Base-by-base conservation (phyloP, 1,139 yeast genomes). In the Debaryomyces subglobosus region DNA sequence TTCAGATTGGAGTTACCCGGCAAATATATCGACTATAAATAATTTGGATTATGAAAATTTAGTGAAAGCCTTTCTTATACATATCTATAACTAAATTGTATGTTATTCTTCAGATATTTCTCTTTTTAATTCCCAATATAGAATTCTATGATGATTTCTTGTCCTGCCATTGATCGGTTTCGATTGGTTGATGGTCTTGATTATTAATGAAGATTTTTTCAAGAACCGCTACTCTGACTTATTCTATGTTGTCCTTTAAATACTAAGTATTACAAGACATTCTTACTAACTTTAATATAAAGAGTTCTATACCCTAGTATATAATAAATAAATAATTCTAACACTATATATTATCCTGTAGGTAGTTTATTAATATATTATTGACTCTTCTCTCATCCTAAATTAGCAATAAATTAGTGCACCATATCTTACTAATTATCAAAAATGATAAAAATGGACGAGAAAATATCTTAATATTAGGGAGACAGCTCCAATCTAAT, bases 171-270 rank as follows among this genome's bases (percentile, higher is more conserved):
- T 46, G 43, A 27, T 39, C 29, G 27, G 36, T 21, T 40, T 40
- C 27, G 43, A 15, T 21, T 30, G 36, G 36, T 39, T 36, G 53
- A 47, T 52, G 53, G 56, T 48, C 56, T 52, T 45, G 57, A 53
- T 37, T 37, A 23, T 42, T 32, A 15, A 39, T 41, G 42, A 43
- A 44, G 52, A 47, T 29, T 47, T 38, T 46, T 48, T 37, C 49
- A 53, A 58, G 61, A 58, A 58, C 61, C 61, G 61, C 61, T 58
- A 58, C 61, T 45, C 61, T 58, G 61, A 57, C 24, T 20, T 44
- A 39, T 25, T 30, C 43, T 40, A 30, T 40, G 39, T 27, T 44
- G 25, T 15, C 21, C 29, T 35, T 33, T 33, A n/a, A 20, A 15
- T 8, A 15, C 21, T 8, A 32, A 20, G 15, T 20, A 20, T 16